Evolutionary conservation across 2,329 filamentous ascomycete species (phyloP).

Genomic region (Eutypa lata): DNA sequence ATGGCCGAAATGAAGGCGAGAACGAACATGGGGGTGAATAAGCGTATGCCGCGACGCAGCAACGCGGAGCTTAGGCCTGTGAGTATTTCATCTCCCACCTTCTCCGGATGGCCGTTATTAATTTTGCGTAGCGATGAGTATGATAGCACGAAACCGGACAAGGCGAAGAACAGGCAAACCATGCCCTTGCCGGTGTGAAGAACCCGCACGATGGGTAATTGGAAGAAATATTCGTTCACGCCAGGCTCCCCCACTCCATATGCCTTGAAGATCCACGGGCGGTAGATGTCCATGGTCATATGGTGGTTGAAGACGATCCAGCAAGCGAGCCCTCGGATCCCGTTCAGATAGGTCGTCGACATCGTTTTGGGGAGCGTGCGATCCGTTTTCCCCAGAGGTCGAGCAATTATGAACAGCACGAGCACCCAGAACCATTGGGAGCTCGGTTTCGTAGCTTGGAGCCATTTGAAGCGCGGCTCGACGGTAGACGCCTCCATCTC

Average conservation of each 20-base stretch:
- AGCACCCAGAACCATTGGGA: neutral
- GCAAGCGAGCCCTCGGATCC: slow-evolving; percentile 4
- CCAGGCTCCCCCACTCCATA: neutral
- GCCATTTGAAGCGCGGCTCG: neutral
- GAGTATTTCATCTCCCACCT: slow-evolving; percentile 1
- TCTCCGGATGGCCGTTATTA: neutral
- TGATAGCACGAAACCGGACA: slow-evolving; percentile 3
- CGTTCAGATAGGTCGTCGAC: slow-evolving; percentile 4
- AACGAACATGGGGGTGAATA: slow-evolving; percentile 2
- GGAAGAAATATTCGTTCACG: neutral
- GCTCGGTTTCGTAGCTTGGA: neutral
- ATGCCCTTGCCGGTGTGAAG: slow-evolving; percentile 4
- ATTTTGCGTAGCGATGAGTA: slow-evolving; percentile 2
- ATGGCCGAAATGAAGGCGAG: neutral
- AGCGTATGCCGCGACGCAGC: slow-evolving; percentile 2
- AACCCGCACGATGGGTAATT: neutral
- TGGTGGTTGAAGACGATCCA: slow-evolving; percentile 5
- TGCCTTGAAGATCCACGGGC: neutral
- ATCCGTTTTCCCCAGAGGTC: slow-evolving; percentile 3
- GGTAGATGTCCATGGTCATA: neutral
- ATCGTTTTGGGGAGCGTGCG: neutral
- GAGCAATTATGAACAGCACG: neutral
- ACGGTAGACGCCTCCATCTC: neutral
- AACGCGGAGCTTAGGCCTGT: neutral
- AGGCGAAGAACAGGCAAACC: slow-evolving; percentile 3